Base-by-base conservation (phyloP, 2,329 filamentous ascomycete species). In the Leptodontidium sp. region DNA sequence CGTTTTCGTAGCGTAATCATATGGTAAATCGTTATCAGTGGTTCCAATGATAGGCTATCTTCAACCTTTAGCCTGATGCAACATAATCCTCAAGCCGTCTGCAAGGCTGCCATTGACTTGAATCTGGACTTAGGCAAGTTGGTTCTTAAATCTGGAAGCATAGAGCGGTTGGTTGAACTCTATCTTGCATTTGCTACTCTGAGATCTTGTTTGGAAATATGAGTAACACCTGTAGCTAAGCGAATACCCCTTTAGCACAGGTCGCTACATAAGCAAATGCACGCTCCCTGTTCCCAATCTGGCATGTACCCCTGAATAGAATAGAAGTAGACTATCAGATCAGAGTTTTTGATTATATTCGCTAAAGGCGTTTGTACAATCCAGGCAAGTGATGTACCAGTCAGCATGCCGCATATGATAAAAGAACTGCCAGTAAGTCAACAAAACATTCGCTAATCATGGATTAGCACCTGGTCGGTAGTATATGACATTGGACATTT, bases 1-100 rank as follows among this genome's bases (percentile, higher is more conserved):
- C 49, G 69, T 70, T 72, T 74, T 71, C 24, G 70, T 74, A 71
- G 68, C 69, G 69, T 74, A 72, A 72, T 71, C 47, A 15, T 62
- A 69, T 70, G 53, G 52, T 68, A 65, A 58, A 43, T 43, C 26
- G 3, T 63, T 67, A 67, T 62, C 38, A 67, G 32, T 58, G 32
- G 5, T 32, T 58, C 53, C 53, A 8, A 58, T 38, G 53, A 58
- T 58, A 58, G 35, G 55, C 55, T 17, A 58, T 40, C 15, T 24
- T 43, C 15, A 9, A 43, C 55, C 11, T 43, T 58, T 32, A 58
- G 35, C 17, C 32, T 58, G 55, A 43, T 58, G 11, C 32, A 43
- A 40, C 17, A 21, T 9, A 4, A 24, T 21, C 12, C 17, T 12
- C n/a, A 17, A 58, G 8, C 32, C 12, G 32, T 32, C 35, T 40